Evolutionary conservation across 225 moss, liverwort and hornwort species (phyloP).

Genomic region (Marchantia paleacea): DNA sequence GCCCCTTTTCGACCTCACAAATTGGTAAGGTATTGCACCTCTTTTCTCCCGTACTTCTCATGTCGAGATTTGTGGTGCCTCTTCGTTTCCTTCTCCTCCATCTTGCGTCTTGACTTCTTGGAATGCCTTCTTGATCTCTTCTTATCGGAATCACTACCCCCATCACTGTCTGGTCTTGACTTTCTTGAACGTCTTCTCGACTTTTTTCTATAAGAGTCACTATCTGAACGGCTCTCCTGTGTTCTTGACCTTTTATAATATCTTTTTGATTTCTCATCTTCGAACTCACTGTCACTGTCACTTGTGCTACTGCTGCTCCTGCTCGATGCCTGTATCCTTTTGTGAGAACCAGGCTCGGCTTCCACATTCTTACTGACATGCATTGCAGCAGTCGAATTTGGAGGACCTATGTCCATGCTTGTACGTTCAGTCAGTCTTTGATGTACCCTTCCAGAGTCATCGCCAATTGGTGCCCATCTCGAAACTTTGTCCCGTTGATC

Average conservation of each 20-base stretch:
- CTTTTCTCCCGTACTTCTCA: slow-evolving; percentile 14
- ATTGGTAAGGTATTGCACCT: background rate
- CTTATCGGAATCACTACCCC: background rate
- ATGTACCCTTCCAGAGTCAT: background rate
- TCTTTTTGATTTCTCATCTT: slow-evolving; percentile 4
- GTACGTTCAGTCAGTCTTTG: background rate
- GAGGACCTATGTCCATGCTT: background rate
- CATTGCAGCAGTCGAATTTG: background rate
- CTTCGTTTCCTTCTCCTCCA: slow-evolving; percentile 9
- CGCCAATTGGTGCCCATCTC: background rate
- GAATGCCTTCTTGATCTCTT: background rate
- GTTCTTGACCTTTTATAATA: background rate
- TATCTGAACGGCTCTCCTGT: background rate
- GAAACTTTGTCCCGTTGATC: slow-evolving; percentile 12
- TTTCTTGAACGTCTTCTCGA: background rate
- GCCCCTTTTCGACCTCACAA: background rate
- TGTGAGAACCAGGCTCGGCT: background rate
- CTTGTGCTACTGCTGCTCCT: background rate
- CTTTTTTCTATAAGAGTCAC: background rate
- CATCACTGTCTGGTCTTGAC: slow-evolving; percentile 2
- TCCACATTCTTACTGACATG: background rate
- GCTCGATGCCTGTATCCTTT: background rate
- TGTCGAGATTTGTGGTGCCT: slow-evolving; percentile 9
- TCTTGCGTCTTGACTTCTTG: background rate
- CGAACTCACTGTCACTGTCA: slow-evolving; percentile 11